phyloP scores from a whole-genome alignment of 768 basidiomycete genomes.

The Leccinum ochraceum region DNA sequence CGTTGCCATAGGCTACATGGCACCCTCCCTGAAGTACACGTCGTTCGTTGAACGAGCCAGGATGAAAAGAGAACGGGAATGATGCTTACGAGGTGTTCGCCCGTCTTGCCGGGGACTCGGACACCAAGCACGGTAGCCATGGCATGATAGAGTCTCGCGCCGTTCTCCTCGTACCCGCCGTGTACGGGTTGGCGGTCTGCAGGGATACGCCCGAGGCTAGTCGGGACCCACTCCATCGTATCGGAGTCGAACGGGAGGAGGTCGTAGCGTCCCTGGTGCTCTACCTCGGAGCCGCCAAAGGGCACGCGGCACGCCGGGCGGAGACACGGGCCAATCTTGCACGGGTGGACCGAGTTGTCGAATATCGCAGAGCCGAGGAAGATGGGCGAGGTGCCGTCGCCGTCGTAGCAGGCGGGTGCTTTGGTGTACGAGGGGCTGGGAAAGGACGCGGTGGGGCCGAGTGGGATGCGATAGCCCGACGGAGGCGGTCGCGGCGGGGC shows the following conservation, averaged over 20 bases:
- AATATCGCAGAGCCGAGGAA: slow-evolving; percentile 77
- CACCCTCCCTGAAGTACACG: slow-evolving; percentile 37
- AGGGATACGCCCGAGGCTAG: slow-evolving; percentile 62
- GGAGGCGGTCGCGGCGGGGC: slow-evolving; percentile 41
- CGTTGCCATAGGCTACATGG: slow-evolving; percentile 41
- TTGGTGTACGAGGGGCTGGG: slow-evolving; percentile 46
- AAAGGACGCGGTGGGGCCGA: slow-evolving; percentile 40
- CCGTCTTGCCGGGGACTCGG: slow-evolving; percentile 73
- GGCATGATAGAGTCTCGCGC: slow-evolving; percentile 68
- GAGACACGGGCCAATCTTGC: slow-evolving; percentile 74
- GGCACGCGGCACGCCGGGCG: slow-evolving; percentile 54
- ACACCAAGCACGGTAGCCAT: slow-evolving; percentile 51
- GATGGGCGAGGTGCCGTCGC: slow-evolving; percentile 56
- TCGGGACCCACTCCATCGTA: slow-evolving; percentile 75
- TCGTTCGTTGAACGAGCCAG: neutral
- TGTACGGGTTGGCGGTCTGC: slow-evolving; percentile 58
- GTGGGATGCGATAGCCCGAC: slow-evolving; percentile 67
- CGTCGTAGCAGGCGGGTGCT: slow-evolving; percentile 54
- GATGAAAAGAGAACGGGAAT: neutral
- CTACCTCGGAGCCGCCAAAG: slow-evolving; percentile 60
- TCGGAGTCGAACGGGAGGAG: slow-evolving; percentile 65
- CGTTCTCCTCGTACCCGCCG: slow-evolving; percentile 75
- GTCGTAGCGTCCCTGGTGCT: slow-evolving; percentile 69
- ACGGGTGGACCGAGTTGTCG: slow-evolving; percentile 70
- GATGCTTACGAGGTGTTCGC: slow-evolving; percentile 60